These are phyloP conservation scores for Boletus subcaerulescens DNA, from an alignment of 768 basidiomycete species.

Conservation along the genomic window DNA sequence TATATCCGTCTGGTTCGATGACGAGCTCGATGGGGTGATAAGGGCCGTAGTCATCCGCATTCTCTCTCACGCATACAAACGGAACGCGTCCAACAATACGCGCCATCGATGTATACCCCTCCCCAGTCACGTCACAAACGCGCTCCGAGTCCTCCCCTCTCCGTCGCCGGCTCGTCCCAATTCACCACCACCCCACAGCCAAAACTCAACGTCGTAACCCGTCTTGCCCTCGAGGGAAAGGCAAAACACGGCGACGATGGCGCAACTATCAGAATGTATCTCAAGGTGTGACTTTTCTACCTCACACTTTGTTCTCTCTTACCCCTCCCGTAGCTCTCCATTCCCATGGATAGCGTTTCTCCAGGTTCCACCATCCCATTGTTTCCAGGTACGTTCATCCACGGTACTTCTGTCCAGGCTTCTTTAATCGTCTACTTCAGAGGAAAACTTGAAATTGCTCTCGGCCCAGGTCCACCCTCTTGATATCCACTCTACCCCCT, in stretches of 20 bases:
- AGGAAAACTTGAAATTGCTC: conserved; percentile 77
- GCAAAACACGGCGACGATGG: conserved; percentile 64
- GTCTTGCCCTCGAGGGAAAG: conserved; percentile 72
- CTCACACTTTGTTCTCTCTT: background rate
- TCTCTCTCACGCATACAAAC: conserved; percentile 16
- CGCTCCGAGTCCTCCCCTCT: conserved; percentile 31
- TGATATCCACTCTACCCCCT: conserved; percentile 67
- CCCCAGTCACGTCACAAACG: conserved; percentile 29
- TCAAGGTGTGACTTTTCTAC: conserved; percentile 51
- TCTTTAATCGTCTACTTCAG: conserved; percentile 34
- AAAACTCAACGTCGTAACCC: conserved; percentile 67
- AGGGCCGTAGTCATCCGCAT: no score
- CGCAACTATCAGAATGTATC: conserved; percentile 68
- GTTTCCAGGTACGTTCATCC: conserved; percentile 56
- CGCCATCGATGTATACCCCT: conserved; percentile 17
- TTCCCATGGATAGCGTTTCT: conserved; percentile 62
- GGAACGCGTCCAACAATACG: conserved; percentile 23
- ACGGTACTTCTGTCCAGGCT: background rate
- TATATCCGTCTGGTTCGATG: no score
- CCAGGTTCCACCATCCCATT: conserved; percentile 70
- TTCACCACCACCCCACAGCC: conserved; percentile 43
- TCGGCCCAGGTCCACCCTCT: conserved; percentile 75
- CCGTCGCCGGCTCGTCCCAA: conserved; percentile 39
- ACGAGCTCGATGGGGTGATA: no score
- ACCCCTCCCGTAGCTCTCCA: conserved; percentile 46